Base-by-base conservation (phyloP, 345 rosid species). In the Eucalyptus cladocalyx region DNA sequence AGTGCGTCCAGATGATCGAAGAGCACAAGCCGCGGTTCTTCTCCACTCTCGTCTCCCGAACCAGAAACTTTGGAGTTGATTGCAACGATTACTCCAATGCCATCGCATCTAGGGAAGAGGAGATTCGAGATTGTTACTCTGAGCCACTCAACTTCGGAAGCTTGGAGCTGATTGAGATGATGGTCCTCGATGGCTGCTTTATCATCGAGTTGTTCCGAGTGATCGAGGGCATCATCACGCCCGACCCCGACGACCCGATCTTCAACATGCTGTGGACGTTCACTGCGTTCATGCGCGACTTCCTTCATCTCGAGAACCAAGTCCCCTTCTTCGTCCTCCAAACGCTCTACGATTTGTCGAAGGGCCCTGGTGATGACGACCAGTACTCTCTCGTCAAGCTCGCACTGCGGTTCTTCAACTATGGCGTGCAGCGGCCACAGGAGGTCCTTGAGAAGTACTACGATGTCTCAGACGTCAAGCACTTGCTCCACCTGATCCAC, bases 151-250 rank as follows among this genome's bases (percentile, higher is more conserved):
- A 13, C 28, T 76, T 37, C 5, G 83, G 83, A 12, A 11, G 16
- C 45, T 23, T 2, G 3, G 88, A 92, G 8, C 60, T 95, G 2
- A 80, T 92, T 6, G 93, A 93, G 89, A 92, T 94, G 94, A 92
- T 95, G 93, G 92, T 94, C 80, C 93, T 94, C 28, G 96, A 95
- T 43, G 93, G 96, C 37, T 95, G 97, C 50, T 95, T 95, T 87
- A 90, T 95, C 48, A 91, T 95, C 56, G 94, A 93, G 85, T 86
- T 95, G 47, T 93, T 94, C 87, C 85, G 93, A 48, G 91, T 93
- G 32, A 94, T 94, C 19, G 92, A 92, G 2, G n/a, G 90, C 14
- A 48, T 92, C 13, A 90, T 93, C 6, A 32, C 51, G 9, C 48
- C 89, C 4, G 90, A 93, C 85, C 60, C 23, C 15, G 93, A 93